These are phyloP conservation scores for Cylindrodendrum hubeiense DNA, from an alignment of 2,329 filamentous ascomycete genomes.

Conservation along the genomic window DNA sequence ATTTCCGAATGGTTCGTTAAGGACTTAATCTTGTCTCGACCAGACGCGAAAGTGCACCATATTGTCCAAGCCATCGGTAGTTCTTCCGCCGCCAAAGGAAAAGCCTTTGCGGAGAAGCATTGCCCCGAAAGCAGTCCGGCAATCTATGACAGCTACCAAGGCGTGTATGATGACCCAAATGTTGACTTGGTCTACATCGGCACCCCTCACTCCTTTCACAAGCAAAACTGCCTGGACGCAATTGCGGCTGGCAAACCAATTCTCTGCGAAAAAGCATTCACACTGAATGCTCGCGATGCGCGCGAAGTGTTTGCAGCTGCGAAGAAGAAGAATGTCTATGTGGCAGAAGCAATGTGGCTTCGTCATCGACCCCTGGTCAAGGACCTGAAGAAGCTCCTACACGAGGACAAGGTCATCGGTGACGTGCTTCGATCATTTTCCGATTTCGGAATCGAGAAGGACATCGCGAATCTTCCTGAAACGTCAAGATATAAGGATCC, in stretches of 20 bases:
- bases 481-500: slow-evolving; percentile 52
- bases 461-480: slow-evolving; percentile 46
- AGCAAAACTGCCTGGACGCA: slow-evolving; percentile 56
- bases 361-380: slow-evolving; percentile 55
- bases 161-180: slow-evolving; percentile 54
- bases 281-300: slow-evolving; percentile 55
- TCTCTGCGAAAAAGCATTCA: slow-evolving; percentile 61
- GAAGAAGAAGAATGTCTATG: slow-evolving; percentile 53
- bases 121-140: slow-evolving; percentile 44
- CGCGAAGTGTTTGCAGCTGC: slow-evolving; percentile 55
- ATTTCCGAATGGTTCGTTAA: slow-evolving; percentile 49
- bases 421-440: slow-evolving; percentile 53
- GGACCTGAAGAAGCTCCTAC: slow-evolving; percentile 50
- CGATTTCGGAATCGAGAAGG: slow-evolving; percentile 54
- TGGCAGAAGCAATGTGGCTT: slow-evolving; percentile 62
- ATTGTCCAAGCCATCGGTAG: slow-evolving; percentile 57
- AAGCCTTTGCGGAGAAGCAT: slow-evolving; percentile 52
- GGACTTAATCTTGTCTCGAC: slow-evolving; percentile 50
- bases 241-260: slow-evolving; percentile 58
- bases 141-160: slow-evolving; percentile 54
- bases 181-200: slow-evolving; percentile 62
- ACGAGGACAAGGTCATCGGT: slow-evolving; percentile 55
- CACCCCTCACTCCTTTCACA: slow-evolving; percentile 59
- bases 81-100: slow-evolving; percentile 51
- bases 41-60: slow-evolving; percentile 52